Percentiles rank a stretch among this genome's conserved stretches.
phyloP scores from a whole-genome alignment of 2,329 filamentous ascomycete genomes.

The Pyrenochaeta sp. region DNA sequence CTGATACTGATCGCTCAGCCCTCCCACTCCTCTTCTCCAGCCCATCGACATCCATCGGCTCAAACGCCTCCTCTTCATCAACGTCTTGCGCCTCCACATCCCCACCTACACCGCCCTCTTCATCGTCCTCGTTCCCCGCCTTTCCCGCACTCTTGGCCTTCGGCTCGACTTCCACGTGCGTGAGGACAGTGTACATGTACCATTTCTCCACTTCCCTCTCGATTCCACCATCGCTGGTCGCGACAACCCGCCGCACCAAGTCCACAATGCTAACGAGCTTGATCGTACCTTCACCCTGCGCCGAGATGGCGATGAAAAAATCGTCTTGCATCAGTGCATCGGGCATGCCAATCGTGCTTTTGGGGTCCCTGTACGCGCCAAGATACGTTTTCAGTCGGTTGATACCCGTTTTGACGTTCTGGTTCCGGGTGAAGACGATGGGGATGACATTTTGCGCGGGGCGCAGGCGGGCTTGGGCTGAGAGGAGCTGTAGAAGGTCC shows the following conservation, averaged over 20 bases:
- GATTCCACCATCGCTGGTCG: constrained; percentile 4
- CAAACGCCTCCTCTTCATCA: constrained; percentile 22
- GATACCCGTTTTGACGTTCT: constrained; percentile 28
- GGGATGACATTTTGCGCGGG: constrained; percentile 13
- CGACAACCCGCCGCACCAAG: constrained; percentile 21
- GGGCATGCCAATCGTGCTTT: constrained; percentile 16
- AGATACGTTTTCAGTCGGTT: constrained; percentile 19
- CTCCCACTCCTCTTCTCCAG: neutral
- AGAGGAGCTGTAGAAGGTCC: constrained; percentile 9
- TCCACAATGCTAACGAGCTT: constrained; percentile 33
- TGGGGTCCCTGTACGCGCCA: constrained; percentile 8
- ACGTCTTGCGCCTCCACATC: neutral
- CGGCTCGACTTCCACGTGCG: constrained; percentile 16
- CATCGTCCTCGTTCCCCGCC: neutral
- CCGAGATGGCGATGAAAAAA: constrained; percentile 22
- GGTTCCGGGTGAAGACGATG: constrained; percentile 28
- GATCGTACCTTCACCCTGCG: constrained; percentile 26
- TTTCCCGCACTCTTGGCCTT: neutral
- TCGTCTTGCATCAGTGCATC: constrained; percentile 11
- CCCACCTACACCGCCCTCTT: too few relatives aligned
- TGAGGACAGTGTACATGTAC: constrained; percentile 27
- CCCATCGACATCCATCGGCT: constrained; percentile 17
- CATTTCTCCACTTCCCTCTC: constrained; percentile 14
- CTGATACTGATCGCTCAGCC: neutral
- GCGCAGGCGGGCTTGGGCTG: constrained; percentile 7